These are phyloP conservation scores for Aspergillus baeticus DNA, from an alignment of 495 filamentous ascomycete species.

Conservation along the genomic window DNA sequence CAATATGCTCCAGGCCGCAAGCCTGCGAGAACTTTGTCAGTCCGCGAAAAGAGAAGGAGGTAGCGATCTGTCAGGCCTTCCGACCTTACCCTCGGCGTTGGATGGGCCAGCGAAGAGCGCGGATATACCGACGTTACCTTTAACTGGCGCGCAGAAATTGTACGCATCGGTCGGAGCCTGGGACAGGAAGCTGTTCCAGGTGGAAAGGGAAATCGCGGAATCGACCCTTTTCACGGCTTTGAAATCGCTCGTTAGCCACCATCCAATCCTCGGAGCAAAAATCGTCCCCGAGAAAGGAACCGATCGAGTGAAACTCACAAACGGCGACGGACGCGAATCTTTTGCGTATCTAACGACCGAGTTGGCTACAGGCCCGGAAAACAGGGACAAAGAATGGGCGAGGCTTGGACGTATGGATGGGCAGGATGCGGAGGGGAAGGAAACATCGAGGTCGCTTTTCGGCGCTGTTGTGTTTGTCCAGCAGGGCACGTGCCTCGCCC, in stretches of 20 bases:
- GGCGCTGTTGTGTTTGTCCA: slow-evolving; percentile 1
- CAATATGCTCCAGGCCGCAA: slow-evolving; percentile 11
- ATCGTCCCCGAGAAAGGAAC: not conserved
- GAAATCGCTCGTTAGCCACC: not conserved
- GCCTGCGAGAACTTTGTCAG: slow-evolving; percentile 3
- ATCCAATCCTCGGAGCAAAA: slow-evolving; percentile 7
- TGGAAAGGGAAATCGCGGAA: slow-evolving; percentile 4
- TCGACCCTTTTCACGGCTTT: slow-evolving; percentile 2
- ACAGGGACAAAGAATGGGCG: not conserved
- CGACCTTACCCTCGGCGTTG: not conserved
- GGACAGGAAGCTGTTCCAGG: slow-evolving; percentile 2
- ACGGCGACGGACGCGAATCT: not conserved
- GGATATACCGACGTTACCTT: not conserved
- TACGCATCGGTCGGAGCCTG: not conserved
- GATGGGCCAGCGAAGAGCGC: not conserved
- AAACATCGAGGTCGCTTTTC: not conserved
- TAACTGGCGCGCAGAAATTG: slow-evolving; percentile 1
- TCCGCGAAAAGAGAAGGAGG: not conserved
- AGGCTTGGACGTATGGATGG: no score
- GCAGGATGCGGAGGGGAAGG: not conserved
- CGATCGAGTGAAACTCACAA: not conserved
- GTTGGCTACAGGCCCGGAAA: not conserved
- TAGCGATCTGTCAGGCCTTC: not conserved
- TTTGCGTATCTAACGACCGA: not conserved
- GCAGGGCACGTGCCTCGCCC: slow-evolving; percentile 8